Base-by-base conservation (phyloP, 2,329 filamentous ascomycete genomes). In the Xylaria polymorpha region DNA sequence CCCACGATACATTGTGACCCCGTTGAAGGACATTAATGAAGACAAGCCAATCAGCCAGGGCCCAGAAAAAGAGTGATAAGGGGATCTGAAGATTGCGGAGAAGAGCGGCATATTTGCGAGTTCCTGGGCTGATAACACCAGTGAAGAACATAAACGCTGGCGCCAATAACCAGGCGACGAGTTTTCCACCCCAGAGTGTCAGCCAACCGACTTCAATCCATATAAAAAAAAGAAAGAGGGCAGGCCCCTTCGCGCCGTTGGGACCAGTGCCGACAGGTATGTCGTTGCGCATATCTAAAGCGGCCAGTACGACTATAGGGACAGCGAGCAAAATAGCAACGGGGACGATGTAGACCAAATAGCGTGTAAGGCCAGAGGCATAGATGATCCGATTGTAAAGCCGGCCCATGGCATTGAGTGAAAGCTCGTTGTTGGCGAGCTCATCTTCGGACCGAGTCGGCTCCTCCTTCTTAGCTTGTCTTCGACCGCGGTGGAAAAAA, bases 121-220 rank as follows among this genome's bases (percentile, higher is more conserved):
- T 91, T 57, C 90, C 90, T 15, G 88, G 87, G 78, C 89, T 91
- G 77, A 92, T 86, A 37, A 92, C 88, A 66, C 91, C 91, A 71
- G 86, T 87, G 73, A 91, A 86, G 75, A 91, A 90, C 84, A 92
- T 90, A 79, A 92, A 92, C 61, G 88, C 72, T 46, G 82, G 79
- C 0, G 91, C 90, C 2, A 91, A 76, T 18, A 86, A 76, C 78
- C 88, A 88, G 15, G 90, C 87, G 12, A 89, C 83, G 51, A 91
- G 80, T 80, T 92, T 93, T 72, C 87, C 89, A 20, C 84, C 82
- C 91, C 91, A 93, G 12, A 92, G 83, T 9, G 86, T 84, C 46
- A 90, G 80, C 91, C 91, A 93, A 43, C 90, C 84, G 61, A 91
- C 83, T 76, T 92, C 87, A 73, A 92, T 85, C 91, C 90, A 92